Evolutionary conservation across 2,329 filamentous ascomycete genomes (phyloP).

Genomic region (Huntiella savannae): DNA sequence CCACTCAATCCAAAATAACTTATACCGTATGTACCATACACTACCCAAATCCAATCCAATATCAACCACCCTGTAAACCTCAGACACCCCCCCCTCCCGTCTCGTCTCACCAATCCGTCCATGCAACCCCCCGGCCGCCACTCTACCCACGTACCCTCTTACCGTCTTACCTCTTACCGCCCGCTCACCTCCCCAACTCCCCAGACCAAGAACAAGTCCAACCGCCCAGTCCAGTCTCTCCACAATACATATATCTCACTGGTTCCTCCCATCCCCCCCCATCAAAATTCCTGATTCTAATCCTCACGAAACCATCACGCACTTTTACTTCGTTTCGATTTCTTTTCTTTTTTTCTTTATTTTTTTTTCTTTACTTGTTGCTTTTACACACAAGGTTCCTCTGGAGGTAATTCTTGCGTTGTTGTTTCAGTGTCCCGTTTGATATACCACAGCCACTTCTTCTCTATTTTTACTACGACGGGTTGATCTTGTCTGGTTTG

Average conservation of each 20-base stretch:
- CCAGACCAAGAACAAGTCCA: neutral
- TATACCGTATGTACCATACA: too few species aligned
- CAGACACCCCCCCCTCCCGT: too few species aligned
- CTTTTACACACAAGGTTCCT: conserved; percentile 1
- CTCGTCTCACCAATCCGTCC: too few species aligned
- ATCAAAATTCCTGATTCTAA: neutral
- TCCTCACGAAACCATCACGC: neutral
- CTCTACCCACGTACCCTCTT: too few species aligned
- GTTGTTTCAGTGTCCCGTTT: neutral
- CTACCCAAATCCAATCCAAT: too few species aligned
- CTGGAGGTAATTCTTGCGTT: conserved; percentile 1
- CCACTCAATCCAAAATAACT: too few species aligned
- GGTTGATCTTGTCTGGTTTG: neutral
- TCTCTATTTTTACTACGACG: too few species aligned
- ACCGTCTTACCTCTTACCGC: too few species aligned
- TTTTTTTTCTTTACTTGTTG: conserved; percentile 5
- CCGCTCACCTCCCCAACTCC: too few species aligned
- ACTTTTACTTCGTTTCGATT: conserved; percentile 4
- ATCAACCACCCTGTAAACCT: too few species aligned
- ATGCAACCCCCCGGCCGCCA: too few species aligned
- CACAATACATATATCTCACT: neutral
- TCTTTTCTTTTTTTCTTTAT: conserved; percentile 4
- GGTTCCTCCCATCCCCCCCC: neutral
- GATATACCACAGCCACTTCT: neutral
- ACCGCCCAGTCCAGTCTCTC: neutral